phyloP scores from a whole-genome alignment of 2,329 filamentous ascomycete genomes.

The Phaeosphaeriaceae sp. region DNA sequence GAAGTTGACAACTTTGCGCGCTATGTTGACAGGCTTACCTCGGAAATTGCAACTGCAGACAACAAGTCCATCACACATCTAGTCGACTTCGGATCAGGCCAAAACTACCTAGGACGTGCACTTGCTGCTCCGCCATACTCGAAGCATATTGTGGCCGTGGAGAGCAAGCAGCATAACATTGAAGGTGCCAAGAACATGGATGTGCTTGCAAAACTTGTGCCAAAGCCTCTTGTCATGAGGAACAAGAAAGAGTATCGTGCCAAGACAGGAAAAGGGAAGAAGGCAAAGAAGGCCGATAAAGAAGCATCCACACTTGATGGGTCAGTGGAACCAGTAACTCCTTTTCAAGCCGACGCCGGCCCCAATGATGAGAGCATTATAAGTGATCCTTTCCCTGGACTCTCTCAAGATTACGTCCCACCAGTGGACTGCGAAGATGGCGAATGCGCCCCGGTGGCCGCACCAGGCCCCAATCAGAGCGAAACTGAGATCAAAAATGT shows the following conservation, averaged over 20 bases:
- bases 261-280: slow-evolving; percentile 48
- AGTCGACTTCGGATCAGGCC: slow-evolving; percentile 94
- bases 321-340: not conserved
- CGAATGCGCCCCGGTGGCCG: slow-evolving; percentile 7
- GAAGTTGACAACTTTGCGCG: slow-evolving; percentile 91
- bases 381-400: not conserved
- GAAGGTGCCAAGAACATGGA: slow-evolving; percentile 84
- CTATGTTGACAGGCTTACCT: slow-evolving; percentile 75
- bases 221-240: slow-evolving; percentile 74
- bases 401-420: not conserved
- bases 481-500: not conserved
- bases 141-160: slow-evolving; percentile 86
- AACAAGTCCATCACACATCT: slow-evolving; percentile 74
- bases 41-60: slow-evolving; percentile 52
- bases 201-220: slow-evolving; percentile 76
- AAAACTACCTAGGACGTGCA: slow-evolving; percentile 92
- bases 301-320: not conserved
- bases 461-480: not conserved
- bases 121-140: slow-evolving; percentile 87
- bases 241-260: slow-evolving; percentile 82
- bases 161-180: slow-evolving; percentile 86
- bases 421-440: slow-evolving; percentile 12
- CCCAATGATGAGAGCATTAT: not conserved
- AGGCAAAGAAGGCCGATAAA: slow-evolving; percentile 43
- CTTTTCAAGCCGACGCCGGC: not conserved